phyloP scores from a whole-genome alignment of 176 grass and related monocot species.

The barley (Hordeum vulgare) region DNA sequence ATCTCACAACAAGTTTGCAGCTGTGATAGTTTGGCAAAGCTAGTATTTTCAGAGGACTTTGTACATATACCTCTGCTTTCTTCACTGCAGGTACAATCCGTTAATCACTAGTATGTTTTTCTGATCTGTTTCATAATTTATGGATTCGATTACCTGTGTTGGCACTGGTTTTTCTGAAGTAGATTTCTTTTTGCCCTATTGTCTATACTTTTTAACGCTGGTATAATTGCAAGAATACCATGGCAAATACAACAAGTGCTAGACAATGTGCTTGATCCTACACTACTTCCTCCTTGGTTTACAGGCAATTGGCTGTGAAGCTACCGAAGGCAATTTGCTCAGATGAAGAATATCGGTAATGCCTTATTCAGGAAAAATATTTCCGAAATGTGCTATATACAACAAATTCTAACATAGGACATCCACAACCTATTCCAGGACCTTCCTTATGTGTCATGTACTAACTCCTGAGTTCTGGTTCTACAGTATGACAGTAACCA shows the following conservation, averaged over 20 bases:
- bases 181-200: no score
- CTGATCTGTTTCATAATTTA: background rate
- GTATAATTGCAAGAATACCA: background rate
- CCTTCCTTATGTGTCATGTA: background rate
- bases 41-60: background rate
- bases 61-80: background rate
- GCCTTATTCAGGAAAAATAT: background rate
- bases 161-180: background rate
- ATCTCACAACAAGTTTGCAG: background rate
- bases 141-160: background rate
- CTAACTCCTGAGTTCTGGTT: background rate
- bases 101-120: background rate
- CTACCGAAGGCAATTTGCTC: background rate
- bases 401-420: background rate
- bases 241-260: background rate
- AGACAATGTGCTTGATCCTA: background rate
- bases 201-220: background rate
- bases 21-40: background rate
- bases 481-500: background rate
- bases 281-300: background rate
- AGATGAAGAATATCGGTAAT: background rate
- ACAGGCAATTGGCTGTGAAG: background rate
- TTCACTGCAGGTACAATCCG: background rate
- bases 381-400: background rate
- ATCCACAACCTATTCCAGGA: background rate